phyloP scores from a whole-genome alignment of 371 early-diverging fungal genomes.

The Rhizomucor pusillus region DNA sequence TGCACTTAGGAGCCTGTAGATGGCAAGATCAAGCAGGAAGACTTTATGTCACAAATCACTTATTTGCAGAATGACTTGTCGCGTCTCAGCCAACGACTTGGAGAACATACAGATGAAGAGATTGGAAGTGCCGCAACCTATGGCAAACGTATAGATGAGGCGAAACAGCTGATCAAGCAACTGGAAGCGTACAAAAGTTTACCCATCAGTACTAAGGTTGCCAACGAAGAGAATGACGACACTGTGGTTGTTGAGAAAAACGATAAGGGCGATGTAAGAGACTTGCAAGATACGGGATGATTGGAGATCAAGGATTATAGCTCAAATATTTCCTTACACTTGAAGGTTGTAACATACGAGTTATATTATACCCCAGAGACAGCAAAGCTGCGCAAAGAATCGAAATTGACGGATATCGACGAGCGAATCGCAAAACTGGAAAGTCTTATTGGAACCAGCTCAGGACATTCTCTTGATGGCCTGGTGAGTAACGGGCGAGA shows the following conservation, averaged over 20 bases:
- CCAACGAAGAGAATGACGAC: constrained; percentile 18
- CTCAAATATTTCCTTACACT: too few species aligned
- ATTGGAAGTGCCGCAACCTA: constrained; percentile 20
- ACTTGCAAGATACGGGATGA: too few species aligned
- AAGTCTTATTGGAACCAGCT: constrained; percentile 70
- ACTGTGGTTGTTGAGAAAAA: constrained; percentile 20
- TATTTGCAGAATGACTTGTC: constrained; percentile 68
- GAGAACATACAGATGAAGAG: constrained; percentile 9
- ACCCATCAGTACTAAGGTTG: constrained; percentile 8
- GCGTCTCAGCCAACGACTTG: constrained; percentile 51
- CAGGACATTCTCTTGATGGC: constrained; percentile 54
- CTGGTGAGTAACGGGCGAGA: too few species aligned
- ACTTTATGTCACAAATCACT: constrained; percentile 64
- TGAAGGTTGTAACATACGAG: constrained; percentile 71
- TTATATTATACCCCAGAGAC: constrained; percentile 74
- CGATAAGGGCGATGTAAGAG: constrained; percentile 44
- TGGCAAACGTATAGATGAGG: constrained; percentile 44
- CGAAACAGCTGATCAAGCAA: constrained; percentile 64
- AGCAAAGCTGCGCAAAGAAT: constrained; percentile 54
- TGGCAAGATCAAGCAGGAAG: constrained; percentile 42
- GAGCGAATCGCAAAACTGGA: constrained; percentile 80
- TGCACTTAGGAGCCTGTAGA: constrained; percentile 13
- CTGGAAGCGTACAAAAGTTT: constrained; percentile 59
- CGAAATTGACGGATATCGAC: constrained; percentile 70
- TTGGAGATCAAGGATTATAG: neutral